Evolutionary conservation across 2,329 filamentous ascomycete genomes (phyloP), one percentile per base, ranked within the genome.

Genomic region (Curvularia eragrostidis): DNA sequence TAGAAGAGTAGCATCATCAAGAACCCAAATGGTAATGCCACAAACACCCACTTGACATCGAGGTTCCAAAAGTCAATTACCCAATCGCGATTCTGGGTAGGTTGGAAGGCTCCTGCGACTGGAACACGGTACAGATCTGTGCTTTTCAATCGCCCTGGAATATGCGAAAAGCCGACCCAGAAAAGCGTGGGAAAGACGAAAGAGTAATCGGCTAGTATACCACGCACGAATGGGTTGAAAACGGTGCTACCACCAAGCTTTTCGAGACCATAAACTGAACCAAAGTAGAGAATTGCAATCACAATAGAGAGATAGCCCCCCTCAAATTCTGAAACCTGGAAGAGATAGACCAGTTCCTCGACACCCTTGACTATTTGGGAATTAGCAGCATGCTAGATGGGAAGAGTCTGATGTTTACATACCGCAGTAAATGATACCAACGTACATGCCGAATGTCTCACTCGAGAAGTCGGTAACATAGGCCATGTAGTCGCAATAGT

Each of bases 391-490:
- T 9, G 4, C 19, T 15, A 2, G 8, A 19, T 10, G 1, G 12
- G n/a, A 9, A 24, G 15, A 18, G 10, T 7, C 26, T 7, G 39
- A 34, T 5, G n/a, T 13, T 12, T 39, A 70, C 78, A 26, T 72
- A 81, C 77, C 77, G 65, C 84, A 80, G 55, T 85, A 85, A 46
- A 85, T 84, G 50, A 85, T 84, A 10, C 82, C 83, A 6, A 85
- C 82, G 65, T 85, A 85, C 65, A 83, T 77, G 46, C 82, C 82
- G 55, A 85, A 85, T 0, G 79, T 76, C 56, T 84, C 80, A 52
- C 79, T 82, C 0, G 82, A 84, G 58, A 85, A 85, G 55, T 85
- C 82, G 2, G 83, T 86, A 28, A 86, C 82, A 62, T 85, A 85
- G 5, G 83, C 80, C 83, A 85, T 85, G 65, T 85, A 85, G 64